Percentiles rank a stretch among this genome's conserved stretches.
Conservation (phyloP, 2,329 filamentous ascomycete species). For the Trichophaea hybrida region DNA sequence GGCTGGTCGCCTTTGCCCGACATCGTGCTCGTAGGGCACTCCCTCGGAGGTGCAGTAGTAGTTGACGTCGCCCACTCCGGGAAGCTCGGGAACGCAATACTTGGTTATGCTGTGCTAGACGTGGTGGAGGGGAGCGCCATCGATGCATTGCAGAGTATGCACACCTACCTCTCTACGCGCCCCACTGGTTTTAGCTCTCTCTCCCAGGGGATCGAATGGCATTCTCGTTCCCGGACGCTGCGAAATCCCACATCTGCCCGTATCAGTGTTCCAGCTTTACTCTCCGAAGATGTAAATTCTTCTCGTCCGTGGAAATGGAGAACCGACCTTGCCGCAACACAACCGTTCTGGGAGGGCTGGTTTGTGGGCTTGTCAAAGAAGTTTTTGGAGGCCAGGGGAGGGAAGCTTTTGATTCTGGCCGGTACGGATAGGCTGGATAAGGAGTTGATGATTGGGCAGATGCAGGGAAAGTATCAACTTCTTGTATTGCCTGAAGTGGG, state of each 20-base stretch:
- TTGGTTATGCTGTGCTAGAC: constrained; percentile 83
- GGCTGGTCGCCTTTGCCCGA: constrained; percentile 60
- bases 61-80: constrained; percentile 57
- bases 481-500: constrained; percentile 90
- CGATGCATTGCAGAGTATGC: constrained; percentile 88
- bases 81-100: constrained; percentile 51
- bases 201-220: constrained; percentile 79
- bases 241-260: constrained; percentile 71
- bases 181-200: constrained; percentile 65
- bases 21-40: constrained; percentile 76
- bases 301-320: constrained; percentile 55
- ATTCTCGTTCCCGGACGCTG: constrained; percentile 69
- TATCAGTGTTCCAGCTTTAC: constrained; percentile 69
- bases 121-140: constrained; percentile 94
- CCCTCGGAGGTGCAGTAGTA: constrained; percentile 79
- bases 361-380: constrained; percentile 74
- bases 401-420: constrained; percentile 71
- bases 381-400: constrained; percentile 67
- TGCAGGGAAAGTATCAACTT: constrained; percentile 96
- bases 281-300: constrained; percentile 35
- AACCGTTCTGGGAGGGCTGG: constrained; percentile 38
- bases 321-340: constrained; percentile 65
- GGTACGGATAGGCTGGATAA: constrained; percentile 84
- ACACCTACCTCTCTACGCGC: constrained; percentile 70
- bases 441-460: constrained; percentile 87